These are phyloP conservation scores for Prototheca cutis DNA, from an alignment of 163 green algal genomes.

Conservation along the genomic window DNA sequence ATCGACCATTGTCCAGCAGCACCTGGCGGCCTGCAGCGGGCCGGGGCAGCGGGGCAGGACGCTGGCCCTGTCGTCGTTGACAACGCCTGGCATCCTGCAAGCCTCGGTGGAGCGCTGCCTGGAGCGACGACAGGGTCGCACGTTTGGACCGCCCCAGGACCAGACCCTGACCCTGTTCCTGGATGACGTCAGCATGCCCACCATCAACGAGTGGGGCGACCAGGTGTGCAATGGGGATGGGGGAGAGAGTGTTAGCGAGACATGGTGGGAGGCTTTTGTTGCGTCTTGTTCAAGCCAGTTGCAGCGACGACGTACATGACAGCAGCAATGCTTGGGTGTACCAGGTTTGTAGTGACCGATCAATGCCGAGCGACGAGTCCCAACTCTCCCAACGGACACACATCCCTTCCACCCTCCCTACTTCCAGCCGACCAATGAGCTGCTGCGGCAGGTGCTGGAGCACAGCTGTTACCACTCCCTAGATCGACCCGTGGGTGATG, in stretches of 20 bases:
- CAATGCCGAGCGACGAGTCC: no score
- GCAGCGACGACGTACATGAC: no score
- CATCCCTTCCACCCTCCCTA: not conserved
- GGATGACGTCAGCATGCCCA: conserved; percentile 88
- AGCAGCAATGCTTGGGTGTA: no score
- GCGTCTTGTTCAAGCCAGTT: no score
- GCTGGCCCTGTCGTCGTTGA: conserved; percentile 87
- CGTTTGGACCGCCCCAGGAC: conserved; percentile 75
- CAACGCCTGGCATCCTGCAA: conserved; percentile 87
- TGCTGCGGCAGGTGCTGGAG: conserved; percentile 88
- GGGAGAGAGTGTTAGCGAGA: not conserved
- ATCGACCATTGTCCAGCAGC: conserved; percentile 78
- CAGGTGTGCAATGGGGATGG: no score
- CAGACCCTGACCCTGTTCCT: conserved; percentile 82
- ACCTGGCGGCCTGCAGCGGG: conserved; percentile 35
- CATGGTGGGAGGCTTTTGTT: not conserved
- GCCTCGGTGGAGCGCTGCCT: conserved; percentile 52
- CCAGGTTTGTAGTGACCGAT: no score
- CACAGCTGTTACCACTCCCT: conserved; percentile 84
- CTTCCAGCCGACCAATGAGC: conserved; percentile 82
- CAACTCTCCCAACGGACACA: not conserved
- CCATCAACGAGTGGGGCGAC: conserved; percentile 91
- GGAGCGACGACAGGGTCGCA: conserved; percentile 81
- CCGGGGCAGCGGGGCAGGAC: conserved; percentile 53
- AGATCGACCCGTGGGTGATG: conserved; percentile 91